Base-by-base conservation (phyloP, 2,329 filamentous ascomycete species). In the Calonectria fujianensis region DNA sequence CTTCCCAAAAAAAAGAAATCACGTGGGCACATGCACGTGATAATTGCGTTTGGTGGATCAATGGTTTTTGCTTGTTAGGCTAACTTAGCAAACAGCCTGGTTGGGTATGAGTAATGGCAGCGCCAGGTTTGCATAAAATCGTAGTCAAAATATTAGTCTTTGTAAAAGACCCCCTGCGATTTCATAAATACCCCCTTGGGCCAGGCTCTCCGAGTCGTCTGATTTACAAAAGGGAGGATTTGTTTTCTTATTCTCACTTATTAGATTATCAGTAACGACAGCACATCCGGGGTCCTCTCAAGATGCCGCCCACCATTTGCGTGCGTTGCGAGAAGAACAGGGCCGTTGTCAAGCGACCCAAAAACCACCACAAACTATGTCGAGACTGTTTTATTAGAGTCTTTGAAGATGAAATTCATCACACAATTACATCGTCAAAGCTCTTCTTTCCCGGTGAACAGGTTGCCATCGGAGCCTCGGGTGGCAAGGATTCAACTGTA, bases 401-500 rank as follows among this genome's bases (percentile, higher is more conserved):
- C 59, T 99, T 99, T 82, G 97, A 99, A 85, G 92, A 94, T 76
- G 97, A 99, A 87, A 93, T 98, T 63, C 96, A 98, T 84, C 94
- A 98, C 82, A 98, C 97, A 6, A 98, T 99, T 81, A 93, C 90
- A 32, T 92, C 93, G 2, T 95, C 94, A 24, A 87, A 90, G n/a
- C 91, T 99, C 20, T 99, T 99, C 85, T 88, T 89, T 57, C 92
- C 90, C 2, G 96, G 96, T 73, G 97, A 99, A 84, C 92, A 91
- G 75, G 91, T 99, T 50, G 97, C 97, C 10, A 98, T 99, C 81
- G 97, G 97, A 54, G 97, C 97, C 64, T 98, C 96, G 1, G 97
- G 97, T 70, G 97, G 97, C 80, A 99, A 99, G 86, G 97, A 99
- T 85, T 98, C 96, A 68, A 99, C 97, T 0, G 97, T 99, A 0